Conservation (phyloP, 495 filamentous ascomycete genomes). For the Podospora bellae-mahoneyi region DNA sequence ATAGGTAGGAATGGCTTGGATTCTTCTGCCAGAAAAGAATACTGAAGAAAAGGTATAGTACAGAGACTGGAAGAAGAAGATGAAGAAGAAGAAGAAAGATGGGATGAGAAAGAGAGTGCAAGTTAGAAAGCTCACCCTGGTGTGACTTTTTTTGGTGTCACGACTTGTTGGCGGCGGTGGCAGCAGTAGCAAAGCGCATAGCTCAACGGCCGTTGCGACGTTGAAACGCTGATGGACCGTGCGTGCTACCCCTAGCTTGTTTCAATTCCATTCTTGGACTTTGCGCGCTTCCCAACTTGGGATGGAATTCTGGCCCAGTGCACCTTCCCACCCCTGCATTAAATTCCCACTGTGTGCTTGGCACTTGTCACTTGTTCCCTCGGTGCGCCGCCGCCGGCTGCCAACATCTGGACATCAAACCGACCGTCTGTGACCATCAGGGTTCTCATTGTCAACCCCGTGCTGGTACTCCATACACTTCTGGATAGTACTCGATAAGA, state of each 20-base stretch:
- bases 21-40: background rate
- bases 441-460: background rate
- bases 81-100: background rate
- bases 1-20: background rate
- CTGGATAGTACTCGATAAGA: background rate
- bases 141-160: background rate
- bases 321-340: background rate
- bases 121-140: background rate
- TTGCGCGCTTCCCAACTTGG: background rate
- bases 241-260: conserved; percentile 30
- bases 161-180: background rate
- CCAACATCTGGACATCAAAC: background rate
- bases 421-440: background rate
- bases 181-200: background rate
- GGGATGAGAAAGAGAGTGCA: background rate
- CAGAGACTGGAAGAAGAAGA: background rate
- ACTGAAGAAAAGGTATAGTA: background rate
- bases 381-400: background rate
- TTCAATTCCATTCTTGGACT: conserved; percentile 23
- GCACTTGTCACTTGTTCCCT: background rate
- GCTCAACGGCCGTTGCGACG: conserved; percentile 4
- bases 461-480: background rate
- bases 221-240: conserved; percentile 31
- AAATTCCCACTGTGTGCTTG: background rate
- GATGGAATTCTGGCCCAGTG: background rate